A percentile compares a stretch with the other conserved stretches of the same genome.
These are phyloP conservation scores for Brassica rapa DNA, from an alignment of 345 rosid genomes.

Conservation along the genomic window DNA sequence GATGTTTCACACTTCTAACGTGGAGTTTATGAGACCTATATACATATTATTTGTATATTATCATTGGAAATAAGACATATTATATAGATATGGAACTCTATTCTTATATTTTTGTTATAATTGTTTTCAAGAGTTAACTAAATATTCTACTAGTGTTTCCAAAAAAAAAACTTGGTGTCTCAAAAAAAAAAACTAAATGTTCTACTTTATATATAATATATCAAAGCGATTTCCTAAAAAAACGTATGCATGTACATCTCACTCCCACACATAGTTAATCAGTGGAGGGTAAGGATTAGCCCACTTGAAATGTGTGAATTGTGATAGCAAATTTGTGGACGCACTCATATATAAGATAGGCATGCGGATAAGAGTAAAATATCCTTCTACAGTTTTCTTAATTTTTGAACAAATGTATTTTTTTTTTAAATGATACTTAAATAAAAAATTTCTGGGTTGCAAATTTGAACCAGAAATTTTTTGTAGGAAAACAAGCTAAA, in stretches of 20 bases:
- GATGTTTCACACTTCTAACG: constrained; percentile 6
- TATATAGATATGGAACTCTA: not conserved
- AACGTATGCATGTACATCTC: constrained; percentile 8
- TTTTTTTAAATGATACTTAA: not conserved
- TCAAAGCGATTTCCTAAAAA: not conserved
- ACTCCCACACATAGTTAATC: not conserved
- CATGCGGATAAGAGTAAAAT: constrained; percentile 26
- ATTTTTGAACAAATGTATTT: no score
- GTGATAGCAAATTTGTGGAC: constrained; percentile 33
- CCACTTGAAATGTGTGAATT: constrained; percentile 17
- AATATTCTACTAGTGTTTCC: no score
- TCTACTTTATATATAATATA: not conserved
- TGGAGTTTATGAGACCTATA: not conserved
- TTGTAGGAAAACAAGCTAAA: not conserved
- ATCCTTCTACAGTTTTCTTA: not conserved
- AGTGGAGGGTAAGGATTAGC: not conserved
- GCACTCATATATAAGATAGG: constrained; percentile 7
- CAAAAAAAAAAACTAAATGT: not conserved
- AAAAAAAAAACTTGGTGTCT: no score
- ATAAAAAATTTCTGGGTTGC: not conserved
- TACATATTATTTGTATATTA: not conserved
- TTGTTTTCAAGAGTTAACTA: not conserved
- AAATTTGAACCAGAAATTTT: not conserved
- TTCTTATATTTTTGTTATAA: not conserved
- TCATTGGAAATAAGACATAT: not conserved